Evolutionary conservation across 768 basidiomycete species (phyloP).

Genomic region (Xerocomus potaroensis): DNA sequence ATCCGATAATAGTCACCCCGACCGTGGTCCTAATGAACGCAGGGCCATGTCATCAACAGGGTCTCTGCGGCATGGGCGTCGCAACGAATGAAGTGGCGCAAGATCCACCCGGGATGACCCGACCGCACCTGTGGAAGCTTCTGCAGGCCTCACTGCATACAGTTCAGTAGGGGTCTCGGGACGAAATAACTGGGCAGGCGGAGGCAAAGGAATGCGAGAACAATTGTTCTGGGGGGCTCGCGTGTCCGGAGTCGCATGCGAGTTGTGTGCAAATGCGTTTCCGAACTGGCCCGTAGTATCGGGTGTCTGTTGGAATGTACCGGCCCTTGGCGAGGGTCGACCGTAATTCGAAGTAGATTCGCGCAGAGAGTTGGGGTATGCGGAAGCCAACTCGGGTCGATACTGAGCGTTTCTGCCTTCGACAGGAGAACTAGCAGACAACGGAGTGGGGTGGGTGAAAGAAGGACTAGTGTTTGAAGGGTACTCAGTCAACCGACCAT

Average conservation of each 20-base stretch:
- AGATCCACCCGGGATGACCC: constrained; percentile 39
- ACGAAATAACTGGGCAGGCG: constrained; percentile 28
- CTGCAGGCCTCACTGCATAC: constrained; percentile 26
- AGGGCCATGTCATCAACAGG: constrained; percentile 60
- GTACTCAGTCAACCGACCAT: constrained; percentile 14
- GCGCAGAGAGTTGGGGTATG: constrained; percentile 16
- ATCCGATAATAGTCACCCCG: constrained; percentile 33
- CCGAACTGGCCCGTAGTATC: constrained; percentile 6
- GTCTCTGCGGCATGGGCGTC: constrained; percentile 57
- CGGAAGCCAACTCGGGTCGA: constrained; percentile 14
- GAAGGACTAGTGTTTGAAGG: background rate
- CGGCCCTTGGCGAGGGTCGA: constrained; percentile 18
- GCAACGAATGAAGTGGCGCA: constrained; percentile 54
- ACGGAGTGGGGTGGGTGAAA: constrained; percentile 4
- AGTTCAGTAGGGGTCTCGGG: constrained; percentile 27
- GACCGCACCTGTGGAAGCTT: constrained; percentile 14
- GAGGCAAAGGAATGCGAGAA: constrained; percentile 30
- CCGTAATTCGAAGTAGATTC: constrained; percentile 16
- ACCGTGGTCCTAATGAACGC: constrained; percentile 41
- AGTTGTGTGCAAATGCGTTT: constrained; percentile 6
- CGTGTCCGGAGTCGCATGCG: constrained; percentile 2
- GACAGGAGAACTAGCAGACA: constrained; percentile 2
- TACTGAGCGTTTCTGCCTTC: constrained; percentile 12
- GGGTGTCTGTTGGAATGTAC: constrained; percentile 9
- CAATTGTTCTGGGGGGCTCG: constrained; percentile 10